Evolutionary conservation across 2,329 filamentous ascomycete genomes (phyloP).

Genomic region (Bisporella sp.): DNA sequence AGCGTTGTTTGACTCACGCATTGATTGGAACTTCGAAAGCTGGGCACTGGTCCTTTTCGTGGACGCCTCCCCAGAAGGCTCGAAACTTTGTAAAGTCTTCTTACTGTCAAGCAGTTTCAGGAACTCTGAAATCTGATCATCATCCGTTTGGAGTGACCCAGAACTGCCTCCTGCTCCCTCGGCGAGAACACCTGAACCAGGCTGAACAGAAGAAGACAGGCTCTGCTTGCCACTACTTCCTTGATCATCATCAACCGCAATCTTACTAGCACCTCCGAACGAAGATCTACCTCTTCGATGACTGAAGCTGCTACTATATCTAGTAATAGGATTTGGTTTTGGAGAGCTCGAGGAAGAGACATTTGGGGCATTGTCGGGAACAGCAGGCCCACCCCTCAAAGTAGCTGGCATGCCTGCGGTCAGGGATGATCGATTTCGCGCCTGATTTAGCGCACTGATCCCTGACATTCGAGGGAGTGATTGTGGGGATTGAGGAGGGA

Average conservation of each 20-base stretch:
- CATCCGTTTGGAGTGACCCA: conserved; percentile 65
- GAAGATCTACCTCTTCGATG: conserved; percentile 75
- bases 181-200: conserved; percentile 72
- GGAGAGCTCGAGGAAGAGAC: conserved; percentile 70
- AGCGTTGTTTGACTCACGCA: conserved; percentile 82
- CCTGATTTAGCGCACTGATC: conserved; percentile 44
- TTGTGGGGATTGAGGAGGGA: conserved; percentile 45
- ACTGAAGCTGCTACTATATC: conserved; percentile 91
- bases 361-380: conserved; percentile 53
- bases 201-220: conserved; percentile 61
- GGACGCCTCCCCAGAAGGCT: conserved; percentile 59
- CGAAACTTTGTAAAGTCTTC: conserved; percentile 79
- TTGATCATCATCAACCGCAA: conserved; percentile 62
- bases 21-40: conserved; percentile 76
- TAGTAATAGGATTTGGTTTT: conserved; percentile 67
- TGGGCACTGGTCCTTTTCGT: conserved; percentile 73
- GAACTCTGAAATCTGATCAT: conserved; percentile 91
- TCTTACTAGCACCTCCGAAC: conserved; percentile 62
- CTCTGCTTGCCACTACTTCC: conserved; percentile 77
- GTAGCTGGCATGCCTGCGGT: conserved; percentile 71
- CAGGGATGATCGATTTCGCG: conserved; percentile 64
- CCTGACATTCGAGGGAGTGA: conserved; percentile 43
- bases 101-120: conserved; percentile 81
- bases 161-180: conserved; percentile 61
- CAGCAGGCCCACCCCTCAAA: conserved; percentile 56